Evolutionary conservation across 257 asterid species (phyloP).

Genomic region (Capsicum baccatum): DNA sequence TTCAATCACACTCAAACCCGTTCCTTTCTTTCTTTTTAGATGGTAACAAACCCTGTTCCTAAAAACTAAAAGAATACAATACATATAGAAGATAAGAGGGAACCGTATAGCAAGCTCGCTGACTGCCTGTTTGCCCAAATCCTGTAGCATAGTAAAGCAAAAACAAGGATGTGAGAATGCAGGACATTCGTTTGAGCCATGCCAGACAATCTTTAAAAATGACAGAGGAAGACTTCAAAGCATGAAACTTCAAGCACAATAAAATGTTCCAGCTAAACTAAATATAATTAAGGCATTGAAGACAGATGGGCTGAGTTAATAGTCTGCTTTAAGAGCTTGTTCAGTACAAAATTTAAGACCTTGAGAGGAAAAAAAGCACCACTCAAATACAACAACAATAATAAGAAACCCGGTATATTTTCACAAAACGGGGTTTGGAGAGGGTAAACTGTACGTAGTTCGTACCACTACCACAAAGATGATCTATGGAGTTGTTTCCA

Average conservation of each 20-base stretch:
- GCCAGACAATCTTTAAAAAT: background rate
- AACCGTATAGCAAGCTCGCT: slow-evolving; percentile 38
- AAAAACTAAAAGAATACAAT: slow-evolving; percentile 2
- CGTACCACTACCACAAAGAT: no score
- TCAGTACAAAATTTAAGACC: background rate
- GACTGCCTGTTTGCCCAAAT: slow-evolving; percentile 99
- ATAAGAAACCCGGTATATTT: no score
- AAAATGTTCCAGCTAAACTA: background rate
- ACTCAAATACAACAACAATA: background rate
- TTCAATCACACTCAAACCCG: background rate
- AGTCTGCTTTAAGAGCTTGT: background rate
- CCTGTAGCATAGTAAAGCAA: slow-evolving; percentile 44
- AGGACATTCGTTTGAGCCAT: background rate
- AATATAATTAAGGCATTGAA: background rate
- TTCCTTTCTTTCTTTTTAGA: no score
- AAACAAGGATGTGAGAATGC: background rate
- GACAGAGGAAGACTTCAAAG: background rate
- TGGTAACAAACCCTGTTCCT: no score
- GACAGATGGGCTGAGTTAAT: background rate
- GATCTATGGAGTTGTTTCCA: no score
- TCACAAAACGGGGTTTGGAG: no score
- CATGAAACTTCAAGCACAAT: background rate
- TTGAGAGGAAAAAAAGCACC: background rate
- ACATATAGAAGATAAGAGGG: background rate
- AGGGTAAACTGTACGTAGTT: no score